Evolutionary conservation across 305 asterid species (phyloP), one percentile per base, ranked within the genome.

Genomic region (Rubia balearica): DNA sequence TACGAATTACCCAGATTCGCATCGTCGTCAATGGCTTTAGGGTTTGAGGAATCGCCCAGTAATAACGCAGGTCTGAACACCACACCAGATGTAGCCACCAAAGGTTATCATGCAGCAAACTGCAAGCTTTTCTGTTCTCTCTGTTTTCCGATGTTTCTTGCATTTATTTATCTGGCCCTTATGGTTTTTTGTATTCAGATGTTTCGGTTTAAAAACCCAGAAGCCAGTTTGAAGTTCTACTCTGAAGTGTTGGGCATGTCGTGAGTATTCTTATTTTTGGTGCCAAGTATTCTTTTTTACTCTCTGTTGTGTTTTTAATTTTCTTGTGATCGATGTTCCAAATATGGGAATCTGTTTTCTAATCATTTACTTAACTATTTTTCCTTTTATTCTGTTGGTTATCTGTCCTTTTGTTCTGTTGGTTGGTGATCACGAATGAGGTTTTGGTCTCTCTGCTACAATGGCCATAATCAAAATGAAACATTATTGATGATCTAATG

Each of bases 221-320:
- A 85, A 94, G 86, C 69, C 80, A 89, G 97, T 82, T 96, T 94
- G 83, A 95, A 94, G 77, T 94, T 94, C 89, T 94, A 91, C 89
- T 85, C 99, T 59, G 79, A 92, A 67, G 79, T 87, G 48, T 66
- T 94, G 95, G 98, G 98, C 79, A 94, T 94, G 98, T 86, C 93
- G 97, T 91, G 82, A 89, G 97, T 89, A 62, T 78, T 74, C 72
- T 74, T 76, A 10, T 68, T 70, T 55, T 59, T 38, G 49, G 55
- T 49, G 6, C 3, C n/a, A 21, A 61, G 40, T 19, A 5, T 46
- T 63, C 61, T 2, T 61, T 69, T 42, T 33, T 64, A 56, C 24
- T 5, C 49, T 41, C 59, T 17, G 22, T 51, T 16, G 1, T 69
- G 2, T n/a, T 19, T 3, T 48, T 56, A n/a, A 3, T 9, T 70